Evolutionary conservation across 495 filamentous ascomycete species (phyloP).

Genomic region (Aspergillus homomorphus): DNA sequence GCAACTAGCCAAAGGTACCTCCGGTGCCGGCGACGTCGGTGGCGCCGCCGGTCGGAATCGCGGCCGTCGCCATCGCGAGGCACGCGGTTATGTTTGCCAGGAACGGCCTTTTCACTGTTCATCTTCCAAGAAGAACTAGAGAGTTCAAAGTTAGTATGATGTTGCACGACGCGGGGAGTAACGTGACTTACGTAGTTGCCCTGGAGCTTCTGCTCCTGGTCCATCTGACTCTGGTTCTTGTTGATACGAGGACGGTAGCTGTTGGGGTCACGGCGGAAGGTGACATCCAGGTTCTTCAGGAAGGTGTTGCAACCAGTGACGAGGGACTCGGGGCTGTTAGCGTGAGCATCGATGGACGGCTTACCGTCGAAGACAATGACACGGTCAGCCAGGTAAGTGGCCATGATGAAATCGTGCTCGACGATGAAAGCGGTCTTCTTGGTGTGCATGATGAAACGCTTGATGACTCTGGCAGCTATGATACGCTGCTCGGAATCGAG

Average conservation of each 20-base stretch:
- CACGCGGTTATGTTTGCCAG: slow-evolving; percentile 44
- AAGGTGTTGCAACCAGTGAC: slow-evolving; percentile 97
- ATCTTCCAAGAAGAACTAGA: slow-evolving; percentile 85
- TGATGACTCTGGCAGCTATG: slow-evolving; percentile 92
- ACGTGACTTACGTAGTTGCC: slow-evolving; percentile 79
- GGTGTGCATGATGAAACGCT: slow-evolving; percentile 99
- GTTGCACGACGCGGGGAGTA: neutral
- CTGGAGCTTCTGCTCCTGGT: slow-evolving; percentile 91
- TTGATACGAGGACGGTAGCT: slow-evolving; percentile 97
- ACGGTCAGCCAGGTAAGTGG: slow-evolving; percentile 92
- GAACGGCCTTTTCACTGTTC: slow-evolving; percentile 70
- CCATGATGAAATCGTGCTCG: slow-evolving; percentile 99
- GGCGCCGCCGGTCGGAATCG: slow-evolving; percentile 39
- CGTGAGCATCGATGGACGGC: slow-evolving; percentile 81
- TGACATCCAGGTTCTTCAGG: slow-evolving; percentile 92
- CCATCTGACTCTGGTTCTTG: slow-evolving; percentile 90
- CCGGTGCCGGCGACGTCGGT: slow-evolving; percentile 33
- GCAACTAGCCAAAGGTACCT: slow-evolving; percentile 37
- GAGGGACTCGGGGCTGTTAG: slow-evolving; percentile 85
- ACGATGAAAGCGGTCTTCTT: slow-evolving; percentile 99
- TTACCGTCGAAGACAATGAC: slow-evolving; percentile 97
- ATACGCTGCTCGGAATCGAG: slow-evolving; percentile 99
- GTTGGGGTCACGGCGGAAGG: slow-evolving; percentile 95
- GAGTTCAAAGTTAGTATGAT: slow-evolving; percentile 4
- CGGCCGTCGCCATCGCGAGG: slow-evolving; percentile 41